phyloP scores from a whole-genome alignment of 441 rosid genomes.

The Metrosideros polymorpha region DNA sequence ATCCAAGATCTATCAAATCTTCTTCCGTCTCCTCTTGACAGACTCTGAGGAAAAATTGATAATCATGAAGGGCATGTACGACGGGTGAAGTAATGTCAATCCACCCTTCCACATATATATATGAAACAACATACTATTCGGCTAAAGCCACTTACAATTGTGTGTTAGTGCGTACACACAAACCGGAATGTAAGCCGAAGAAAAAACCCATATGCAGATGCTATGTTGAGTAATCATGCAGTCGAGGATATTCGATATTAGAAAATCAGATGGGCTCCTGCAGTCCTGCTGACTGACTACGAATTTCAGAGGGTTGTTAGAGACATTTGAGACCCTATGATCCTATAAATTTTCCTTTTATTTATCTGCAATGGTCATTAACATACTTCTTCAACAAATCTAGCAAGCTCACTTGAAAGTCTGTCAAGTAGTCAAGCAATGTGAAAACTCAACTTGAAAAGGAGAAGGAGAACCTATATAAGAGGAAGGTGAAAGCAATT shows the following conservation, averaged over 20 bases:
- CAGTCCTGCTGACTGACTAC: not conserved
- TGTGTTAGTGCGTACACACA: not conserved
- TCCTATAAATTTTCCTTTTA: not conserved
- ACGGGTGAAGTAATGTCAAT: not conserved
- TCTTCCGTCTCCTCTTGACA: slow-evolving; percentile 91
- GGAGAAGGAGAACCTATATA: not conserved
- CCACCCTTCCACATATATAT: not conserved
- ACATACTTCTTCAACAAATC: not conserved
- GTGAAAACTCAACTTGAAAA: not conserved
- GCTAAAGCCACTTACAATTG: not conserved
- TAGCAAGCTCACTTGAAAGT: not conserved
- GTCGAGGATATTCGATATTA: not conserved
- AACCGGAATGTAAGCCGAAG: not conserved
- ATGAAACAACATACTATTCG: not conserved
- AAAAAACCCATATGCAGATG: not conserved
- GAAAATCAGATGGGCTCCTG: not conserved
- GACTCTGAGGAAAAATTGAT: slow-evolving; percentile 28
- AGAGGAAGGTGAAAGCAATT: not conserved
- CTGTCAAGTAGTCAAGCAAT: not conserved
- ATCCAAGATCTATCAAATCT: slow-evolving; percentile 69
- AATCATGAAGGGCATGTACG: not conserved
- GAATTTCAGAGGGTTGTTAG: not conserved
- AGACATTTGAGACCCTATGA: not conserved
- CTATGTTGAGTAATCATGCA: not conserved
- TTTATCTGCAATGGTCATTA: not conserved